These are phyloP conservation scores for Microthlaspi erraticum DNA, from an alignment of 345 rosid species.

Conservation along the genomic window DNA sequence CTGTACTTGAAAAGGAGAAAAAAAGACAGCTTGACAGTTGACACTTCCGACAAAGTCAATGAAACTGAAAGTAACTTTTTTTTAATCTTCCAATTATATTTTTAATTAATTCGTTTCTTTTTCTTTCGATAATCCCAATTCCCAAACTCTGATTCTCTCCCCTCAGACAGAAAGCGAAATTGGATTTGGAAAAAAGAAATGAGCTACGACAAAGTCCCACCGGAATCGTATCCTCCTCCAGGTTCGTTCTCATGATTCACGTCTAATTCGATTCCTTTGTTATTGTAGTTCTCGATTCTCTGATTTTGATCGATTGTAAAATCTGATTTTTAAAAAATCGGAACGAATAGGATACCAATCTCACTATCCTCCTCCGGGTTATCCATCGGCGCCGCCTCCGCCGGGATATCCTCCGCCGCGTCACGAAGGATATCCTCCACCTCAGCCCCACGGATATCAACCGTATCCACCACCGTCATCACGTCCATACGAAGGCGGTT, in stretches of 20 bases:
- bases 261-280: not conserved
- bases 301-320: not conserved
- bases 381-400: constrained; percentile 62
- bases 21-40: constrained; percentile 5
- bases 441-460: constrained; percentile 45
- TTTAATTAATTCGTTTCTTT: not conserved
- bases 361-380: constrained; percentile 42
- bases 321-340: not conserved
- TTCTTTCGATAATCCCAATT: constrained; percentile 16
- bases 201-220: constrained; percentile 69
- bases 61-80: not conserved
- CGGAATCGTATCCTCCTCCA: constrained; percentile 66
- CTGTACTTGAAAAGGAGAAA: not conserved
- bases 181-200: constrained; percentile 36
- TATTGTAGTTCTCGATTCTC: not conserved
- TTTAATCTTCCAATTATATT: not conserved
- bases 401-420: constrained; percentile 51
- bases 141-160: not conserved
- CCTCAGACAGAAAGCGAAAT: not conserved
- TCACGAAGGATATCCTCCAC: constrained; percentile 61
- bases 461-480: constrained; percentile 48
- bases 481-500: constrained; percentile 63
- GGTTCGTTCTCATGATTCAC: constrained; percentile 43
- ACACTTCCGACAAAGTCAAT: not conserved
- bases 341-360: constrained; percentile 30